Percentiles rank a stretch among this genome's conserved stretches.
These are phyloP conservation scores for Gentiana straminea DNA, from an alignment of 257 asterid genomes.

Conservation along the genomic window DNA sequence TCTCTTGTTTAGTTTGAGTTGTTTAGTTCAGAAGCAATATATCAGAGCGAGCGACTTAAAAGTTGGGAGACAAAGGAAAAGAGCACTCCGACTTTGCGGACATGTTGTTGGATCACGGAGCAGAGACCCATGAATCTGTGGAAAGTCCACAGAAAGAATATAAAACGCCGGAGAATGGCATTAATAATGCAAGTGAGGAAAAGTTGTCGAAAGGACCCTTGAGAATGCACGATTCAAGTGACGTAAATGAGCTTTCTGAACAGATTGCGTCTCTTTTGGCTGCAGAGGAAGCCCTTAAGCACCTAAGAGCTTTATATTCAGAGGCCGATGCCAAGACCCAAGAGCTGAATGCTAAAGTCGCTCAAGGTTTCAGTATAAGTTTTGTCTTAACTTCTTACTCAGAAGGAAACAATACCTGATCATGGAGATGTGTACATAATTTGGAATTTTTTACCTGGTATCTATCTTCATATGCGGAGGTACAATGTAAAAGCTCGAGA, in stretches of 20 bases:
- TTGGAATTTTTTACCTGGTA: too few relatives aligned
- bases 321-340: slow-evolving; percentile 77
- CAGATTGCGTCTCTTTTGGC: slow-evolving; percentile 61
- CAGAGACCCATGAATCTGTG: slow-evolving; percentile 23
- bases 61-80: not conserved
- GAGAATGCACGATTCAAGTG: slow-evolving; percentile 19
- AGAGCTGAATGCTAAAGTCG: slow-evolving; percentile 64
- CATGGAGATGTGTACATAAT: too few relatives aligned
- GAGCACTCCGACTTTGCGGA: not conserved
- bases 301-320: slow-evolving; percentile 50
- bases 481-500: too few relatives aligned
- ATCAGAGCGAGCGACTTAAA: not conserved
- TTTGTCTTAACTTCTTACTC: not conserved
- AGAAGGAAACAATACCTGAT: too few relatives aligned
- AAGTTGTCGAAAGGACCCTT: slow-evolving; percentile 5
- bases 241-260: slow-evolving; percentile 37
- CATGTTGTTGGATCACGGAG: slow-evolving; percentile 30
- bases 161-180: slow-evolving; percentile 18
- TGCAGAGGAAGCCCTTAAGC: slow-evolving; percentile 91
- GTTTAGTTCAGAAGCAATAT: not conserved
- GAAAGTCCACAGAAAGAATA: slow-evolving; percentile 32
- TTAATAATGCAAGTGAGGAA: slow-evolving; percentile 17
- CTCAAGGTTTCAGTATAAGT: slow-evolving; percentile 65
- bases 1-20: not conserved
- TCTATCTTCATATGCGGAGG: too few relatives aligned